Percentiles rank a stretch among this genome's conserved stretches.
Evolutionary conservation across 352 stramenopile genomes (phyloP).

Genomic region (Hyaloperonospora brassicae): DNA sequence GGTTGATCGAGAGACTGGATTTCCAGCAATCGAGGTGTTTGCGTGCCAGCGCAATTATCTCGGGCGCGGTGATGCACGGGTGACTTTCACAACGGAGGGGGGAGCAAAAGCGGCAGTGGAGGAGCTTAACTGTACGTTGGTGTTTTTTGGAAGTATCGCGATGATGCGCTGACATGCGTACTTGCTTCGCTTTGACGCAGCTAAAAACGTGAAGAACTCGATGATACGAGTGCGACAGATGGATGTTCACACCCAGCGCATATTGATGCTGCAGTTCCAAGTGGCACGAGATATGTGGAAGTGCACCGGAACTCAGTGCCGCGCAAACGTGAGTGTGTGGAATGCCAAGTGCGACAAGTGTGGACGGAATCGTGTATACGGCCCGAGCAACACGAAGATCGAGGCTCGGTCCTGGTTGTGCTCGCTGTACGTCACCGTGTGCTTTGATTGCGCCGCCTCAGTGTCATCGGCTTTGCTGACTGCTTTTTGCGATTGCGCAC

Average conservation of each 20-base stretch:
- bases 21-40: constrained; percentile 46
- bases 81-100: constrained; percentile 36
- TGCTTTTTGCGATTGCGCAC: constrained; percentile 7
- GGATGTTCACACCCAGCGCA: constrained; percentile 35
- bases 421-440: constrained; percentile 38
- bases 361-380: constrained; percentile 40
- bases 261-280: constrained; percentile 41
- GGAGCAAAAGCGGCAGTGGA: constrained; percentile 38
- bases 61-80: constrained; percentile 42
- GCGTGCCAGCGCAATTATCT: constrained; percentile 43
- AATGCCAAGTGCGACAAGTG: constrained; percentile 43
- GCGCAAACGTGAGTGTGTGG: constrained; percentile 61
- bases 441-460: neutral
- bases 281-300: constrained; percentile 43
- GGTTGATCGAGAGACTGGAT: constrained; percentile 38
- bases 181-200: constrained; percentile 12
- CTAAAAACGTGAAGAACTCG: constrained; percentile 55
- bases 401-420: constrained; percentile 50
- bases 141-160: neutral
- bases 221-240: constrained; percentile 42
- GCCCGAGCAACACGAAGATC: constrained; percentile 41
- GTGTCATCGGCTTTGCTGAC: neutral
- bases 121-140: constrained; percentile 41
- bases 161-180: neutral
- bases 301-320: constrained; percentile 35